Percentiles rank a stretch among this genome's conserved stretches.
These are phyloP conservation scores for Phytophthora parvispora DNA, from an alignment of 352 stramenopile genomes.

Conservation along the genomic window DNA sequence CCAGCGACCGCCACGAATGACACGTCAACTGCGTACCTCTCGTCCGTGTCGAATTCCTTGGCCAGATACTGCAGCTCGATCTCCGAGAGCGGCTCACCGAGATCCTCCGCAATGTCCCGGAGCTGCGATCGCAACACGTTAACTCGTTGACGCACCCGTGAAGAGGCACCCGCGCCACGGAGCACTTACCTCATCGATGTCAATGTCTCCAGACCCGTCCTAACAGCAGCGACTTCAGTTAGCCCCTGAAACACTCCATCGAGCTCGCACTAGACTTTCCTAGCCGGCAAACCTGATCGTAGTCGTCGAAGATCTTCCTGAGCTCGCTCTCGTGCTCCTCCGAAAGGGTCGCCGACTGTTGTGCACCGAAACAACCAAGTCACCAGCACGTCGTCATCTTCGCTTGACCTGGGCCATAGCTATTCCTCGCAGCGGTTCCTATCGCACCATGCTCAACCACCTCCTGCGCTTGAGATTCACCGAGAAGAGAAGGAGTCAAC, in stretches of 20 bases:
- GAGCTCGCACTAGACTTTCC: too few species aligned
- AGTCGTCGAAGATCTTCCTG: conserved; percentile 84
- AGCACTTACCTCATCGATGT: conserved; percentile 65
- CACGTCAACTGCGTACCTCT: conserved; percentile 45
- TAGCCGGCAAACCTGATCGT: conserved; percentile 54
- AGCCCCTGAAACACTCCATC: too few species aligned
- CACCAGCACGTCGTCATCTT: neutral
- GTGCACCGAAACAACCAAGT: neutral
- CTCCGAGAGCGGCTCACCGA: conserved; percentile 79
- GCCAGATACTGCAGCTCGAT: conserved; percentile 76
- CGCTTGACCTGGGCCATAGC: neutral
- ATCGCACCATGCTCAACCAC: neutral
- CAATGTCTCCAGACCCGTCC: conserved; percentile 77
- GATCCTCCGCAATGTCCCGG: conserved; percentile 78
- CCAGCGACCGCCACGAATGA: neutral
- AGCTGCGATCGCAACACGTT: conserved; percentile 39
- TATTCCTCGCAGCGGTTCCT: neutral
- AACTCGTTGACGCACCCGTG: neutral
- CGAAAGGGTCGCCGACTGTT: conserved; percentile 57
- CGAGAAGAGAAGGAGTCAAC: neutral
- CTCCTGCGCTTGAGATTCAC: neutral
- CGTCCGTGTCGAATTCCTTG: conserved; percentile 79
- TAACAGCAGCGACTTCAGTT: conserved; percentile 18
- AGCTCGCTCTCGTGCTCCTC: conserved; percentile 78
- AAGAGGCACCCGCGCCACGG: neutral